phyloP scores from a whole-genome alignment of 371 early-diverging fungal genomes.

The Mortierella sp. region DNA sequence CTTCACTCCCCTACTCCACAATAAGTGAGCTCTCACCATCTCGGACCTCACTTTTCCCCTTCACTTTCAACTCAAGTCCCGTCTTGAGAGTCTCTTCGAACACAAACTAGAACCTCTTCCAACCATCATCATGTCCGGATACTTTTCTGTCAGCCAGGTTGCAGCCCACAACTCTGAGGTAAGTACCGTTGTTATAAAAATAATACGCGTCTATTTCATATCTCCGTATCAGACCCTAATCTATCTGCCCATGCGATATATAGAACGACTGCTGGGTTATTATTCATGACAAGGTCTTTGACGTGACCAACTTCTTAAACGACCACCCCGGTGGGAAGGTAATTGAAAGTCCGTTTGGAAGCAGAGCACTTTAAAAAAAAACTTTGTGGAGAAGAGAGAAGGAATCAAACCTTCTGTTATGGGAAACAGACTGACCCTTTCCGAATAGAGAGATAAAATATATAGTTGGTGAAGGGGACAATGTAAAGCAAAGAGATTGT shows the following conservation, averaged over 20 bases:
- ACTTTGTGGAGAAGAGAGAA: neutral
- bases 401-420: neutral
- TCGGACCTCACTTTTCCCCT: constrained; percentile 44
- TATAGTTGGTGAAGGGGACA: neutral
- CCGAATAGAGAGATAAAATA: neutral
- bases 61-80: constrained; percentile 43
- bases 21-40: constrained; percentile 25
- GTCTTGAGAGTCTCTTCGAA: constrained; percentile 38
- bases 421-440: neutral
- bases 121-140: constrained; percentile 35
- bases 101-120: constrained; percentile 17
- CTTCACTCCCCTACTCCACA: neutral
- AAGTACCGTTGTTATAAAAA: neutral
- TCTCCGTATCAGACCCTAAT: neutral
- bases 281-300: constrained; percentile 86
- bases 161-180: constrained; percentile 54
- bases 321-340: constrained; percentile 92
- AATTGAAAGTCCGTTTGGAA: constrained; percentile 23
- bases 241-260: neutral
- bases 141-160: constrained; percentile 36
- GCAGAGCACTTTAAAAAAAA: constrained; percentile 5
- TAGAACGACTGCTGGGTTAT: constrained; percentile 94
- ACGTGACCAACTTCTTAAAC: constrained; percentile 87
- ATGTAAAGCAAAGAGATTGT: neutral
- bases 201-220: neutral